Conservation (phyloP, 441 rosid genomes). For the Sinapis alba region DNA sequence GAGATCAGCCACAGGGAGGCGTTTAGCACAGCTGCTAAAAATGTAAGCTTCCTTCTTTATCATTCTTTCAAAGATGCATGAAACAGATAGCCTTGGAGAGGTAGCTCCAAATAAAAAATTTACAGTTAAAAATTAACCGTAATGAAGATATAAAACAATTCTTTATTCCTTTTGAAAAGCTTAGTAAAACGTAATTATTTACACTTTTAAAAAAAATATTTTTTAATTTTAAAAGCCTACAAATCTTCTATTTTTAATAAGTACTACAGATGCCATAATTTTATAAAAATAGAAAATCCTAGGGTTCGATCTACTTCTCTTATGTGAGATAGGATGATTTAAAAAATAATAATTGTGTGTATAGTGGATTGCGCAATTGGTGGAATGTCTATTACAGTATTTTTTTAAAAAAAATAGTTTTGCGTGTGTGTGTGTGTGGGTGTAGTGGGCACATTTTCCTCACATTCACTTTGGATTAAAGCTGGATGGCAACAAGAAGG, state of each 20-base stretch:
- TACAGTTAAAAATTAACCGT: not conserved
- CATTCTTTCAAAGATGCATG: not conserved
- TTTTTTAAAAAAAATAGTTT: not conserved
- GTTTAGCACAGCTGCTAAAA: conserved; percentile 97
- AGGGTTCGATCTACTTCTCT: conserved; percentile 24
- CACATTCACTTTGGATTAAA: conserved; percentile 91
- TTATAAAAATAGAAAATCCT: conserved; percentile 6
- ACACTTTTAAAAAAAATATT: not conserved
- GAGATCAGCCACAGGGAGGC: conserved; percentile 98
- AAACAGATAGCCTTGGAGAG: not conserved
- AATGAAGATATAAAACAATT: not conserved
- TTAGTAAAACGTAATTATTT: not conserved
- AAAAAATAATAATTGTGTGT: not conserved
- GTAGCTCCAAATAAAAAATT: not conserved
- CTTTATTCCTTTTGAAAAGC: not conserved
- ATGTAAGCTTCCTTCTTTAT: conserved; percentile 57
- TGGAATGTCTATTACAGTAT: conserved; percentile 20
- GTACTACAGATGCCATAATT: not conserved
- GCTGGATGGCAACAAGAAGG: conserved; percentile 82
- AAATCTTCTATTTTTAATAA: not conserved
- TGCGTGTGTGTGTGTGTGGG: not conserved
- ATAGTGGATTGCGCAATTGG: conserved; percentile 41
- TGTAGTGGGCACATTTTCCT: conserved; percentile 99
- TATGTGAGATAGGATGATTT: not conserved
- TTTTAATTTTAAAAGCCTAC: not conserved